Percentiles rank a stretch among this genome's conserved stretches.
These are phyloP conservation scores for Betula pendula DNA, from an alignment of 306 rosid genomes.

Conservation along the genomic window DNA sequence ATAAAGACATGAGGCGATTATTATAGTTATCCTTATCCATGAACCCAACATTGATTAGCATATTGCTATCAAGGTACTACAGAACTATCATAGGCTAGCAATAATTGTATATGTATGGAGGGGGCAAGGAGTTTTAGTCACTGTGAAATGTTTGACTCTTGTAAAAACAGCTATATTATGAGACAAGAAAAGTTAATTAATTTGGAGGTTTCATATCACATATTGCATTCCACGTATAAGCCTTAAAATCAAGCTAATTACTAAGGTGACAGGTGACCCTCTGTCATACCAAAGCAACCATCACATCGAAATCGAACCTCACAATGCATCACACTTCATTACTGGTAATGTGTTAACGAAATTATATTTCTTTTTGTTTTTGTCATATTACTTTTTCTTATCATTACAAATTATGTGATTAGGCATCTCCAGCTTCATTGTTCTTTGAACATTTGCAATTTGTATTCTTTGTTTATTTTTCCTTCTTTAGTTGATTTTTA, in stretches of 20 bases:
- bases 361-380: neutral
- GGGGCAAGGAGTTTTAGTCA: neutral
- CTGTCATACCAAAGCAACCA: neutral
- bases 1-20: neutral
- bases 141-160: neutral
- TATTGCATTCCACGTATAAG: neutral
- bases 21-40: neutral
- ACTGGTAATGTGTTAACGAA: neutral
- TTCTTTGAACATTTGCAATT: neutral
- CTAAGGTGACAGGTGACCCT: neutral
- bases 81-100: neutral
- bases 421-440: neutral
- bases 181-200: neutral
- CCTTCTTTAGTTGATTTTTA: neutral
- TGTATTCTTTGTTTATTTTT: neutral
- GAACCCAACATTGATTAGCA: neutral
- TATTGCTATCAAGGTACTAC: neutral
- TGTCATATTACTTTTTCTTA: neutral
- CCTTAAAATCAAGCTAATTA: neutral
- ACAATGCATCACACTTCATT: neutral
- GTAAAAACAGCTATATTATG: neutral
- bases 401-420: neutral
- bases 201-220: neutral
- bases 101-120: neutral
- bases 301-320: neutral